Conservation (phyloP, 2,329 filamentous ascomycete species). For the Sporothrix brasiliensis region DNA sequence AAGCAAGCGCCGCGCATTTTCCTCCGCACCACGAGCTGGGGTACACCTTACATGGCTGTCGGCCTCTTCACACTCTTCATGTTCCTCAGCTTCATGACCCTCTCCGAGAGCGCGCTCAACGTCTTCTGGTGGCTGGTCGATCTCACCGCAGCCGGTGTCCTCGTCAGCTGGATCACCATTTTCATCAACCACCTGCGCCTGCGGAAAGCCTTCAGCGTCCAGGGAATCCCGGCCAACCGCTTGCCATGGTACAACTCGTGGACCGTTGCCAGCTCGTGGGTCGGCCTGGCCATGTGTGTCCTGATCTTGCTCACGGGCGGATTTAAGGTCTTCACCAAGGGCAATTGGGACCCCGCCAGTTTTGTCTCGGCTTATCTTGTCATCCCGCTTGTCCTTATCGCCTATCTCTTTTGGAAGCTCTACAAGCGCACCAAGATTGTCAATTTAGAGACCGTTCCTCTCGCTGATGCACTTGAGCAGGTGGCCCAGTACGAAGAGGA, state of each 20-base stretch:
- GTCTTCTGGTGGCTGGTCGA: constrained; percentile 76
- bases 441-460: constrained; percentile 47
- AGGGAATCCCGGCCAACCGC: constrained; percentile 53
- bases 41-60: constrained; percentile 62
- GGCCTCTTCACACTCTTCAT: constrained; percentile 50
- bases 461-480: constrained; percentile 56
- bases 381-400: constrained; percentile 55
- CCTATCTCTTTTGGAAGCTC: constrained; percentile 33
- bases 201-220: constrained; percentile 50
- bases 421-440: constrained; percentile 30
- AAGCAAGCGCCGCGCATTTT: constrained; percentile 61
- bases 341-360: constrained; percentile 57
- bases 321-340: constrained; percentile 65
- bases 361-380: constrained; percentile 66
- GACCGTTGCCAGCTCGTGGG: constrained; percentile 54
- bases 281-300: constrained; percentile 40
- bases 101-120: constrained; percentile 58
- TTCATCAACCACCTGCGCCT: constrained; percentile 66
- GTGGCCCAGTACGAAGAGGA: constrained; percentile 41
- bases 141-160: constrained; percentile 68
- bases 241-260: constrained; percentile 67
- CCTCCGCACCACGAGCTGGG: constrained; percentile 54
- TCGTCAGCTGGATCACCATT: constrained; percentile 72
- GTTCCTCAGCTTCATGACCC: constrained; percentile 60
- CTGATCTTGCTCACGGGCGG: constrained; percentile 69